Conservation (phyloP, 1,139 yeast genomes). For the Hyphopichia khmerensis region DNA sequence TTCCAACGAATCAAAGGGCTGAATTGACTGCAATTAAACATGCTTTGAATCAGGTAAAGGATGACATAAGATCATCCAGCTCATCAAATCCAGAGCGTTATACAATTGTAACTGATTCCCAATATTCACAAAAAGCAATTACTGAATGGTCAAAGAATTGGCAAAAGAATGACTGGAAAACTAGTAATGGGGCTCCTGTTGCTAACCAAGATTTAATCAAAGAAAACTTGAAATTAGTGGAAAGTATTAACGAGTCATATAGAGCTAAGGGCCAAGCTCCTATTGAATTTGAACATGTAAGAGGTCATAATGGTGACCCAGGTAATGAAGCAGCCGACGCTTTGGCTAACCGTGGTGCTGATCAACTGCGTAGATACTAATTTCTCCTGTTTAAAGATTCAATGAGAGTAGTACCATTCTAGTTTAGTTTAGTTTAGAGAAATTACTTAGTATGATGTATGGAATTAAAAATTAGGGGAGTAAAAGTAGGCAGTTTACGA, state of each 20-base stretch:
- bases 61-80: no score
- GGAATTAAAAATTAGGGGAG: no score
- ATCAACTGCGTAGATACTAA: conserved; percentile 20
- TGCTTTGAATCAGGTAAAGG: conserved; percentile 52
- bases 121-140: conserved; percentile 49
- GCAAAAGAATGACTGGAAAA: conserved; percentile 55
- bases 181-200: conserved; percentile 42
- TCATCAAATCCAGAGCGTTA: conserved; percentile 10
- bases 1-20: conserved; percentile 78
- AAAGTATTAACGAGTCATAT: conserved; percentile 28
- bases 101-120: conserved; percentile 55
- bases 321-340: conserved; percentile 82
- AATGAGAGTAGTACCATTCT: no score
- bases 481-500: no score
- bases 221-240: conserved; percentile 19
- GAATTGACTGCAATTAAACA: conserved; percentile 66
- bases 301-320: conserved; percentile 64
- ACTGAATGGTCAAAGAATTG: conserved; percentile 54
- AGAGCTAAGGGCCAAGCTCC: conserved; percentile 26
- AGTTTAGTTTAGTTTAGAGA: no score
- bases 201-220: conserved; percentile 52
- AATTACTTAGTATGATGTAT: no score
- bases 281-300: conserved; percentile 55
- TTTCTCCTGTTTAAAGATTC: no score
- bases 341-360: conserved; percentile 70